phyloP scores from a whole-genome alignment of 2,329 filamentous ascomycete species.

The Aspergillus melleus region DNA sequence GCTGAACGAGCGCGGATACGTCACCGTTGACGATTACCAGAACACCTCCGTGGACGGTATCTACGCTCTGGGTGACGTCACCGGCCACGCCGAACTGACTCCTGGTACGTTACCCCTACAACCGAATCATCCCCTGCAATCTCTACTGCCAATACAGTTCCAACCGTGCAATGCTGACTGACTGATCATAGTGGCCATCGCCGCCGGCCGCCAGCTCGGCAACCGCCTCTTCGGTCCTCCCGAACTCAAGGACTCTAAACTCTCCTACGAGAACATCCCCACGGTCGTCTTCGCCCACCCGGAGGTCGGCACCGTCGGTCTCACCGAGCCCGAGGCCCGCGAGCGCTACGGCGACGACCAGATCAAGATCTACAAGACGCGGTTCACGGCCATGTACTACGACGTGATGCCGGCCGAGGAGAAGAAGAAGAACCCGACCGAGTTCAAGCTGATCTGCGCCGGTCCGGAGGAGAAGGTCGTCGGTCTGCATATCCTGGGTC shows the following conservation, averaged over 20 bases:
- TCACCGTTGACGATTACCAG: conserved; percentile 52
- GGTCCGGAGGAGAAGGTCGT: conserved; percentile 53
- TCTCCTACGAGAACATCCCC: conserved; percentile 53
- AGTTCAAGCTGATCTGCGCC: conserved; percentile 53
- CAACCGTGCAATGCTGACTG: not conserved
- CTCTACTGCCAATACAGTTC: not conserved
- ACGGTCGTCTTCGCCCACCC: conserved; percentile 56
- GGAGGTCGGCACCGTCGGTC: conserved; percentile 50
- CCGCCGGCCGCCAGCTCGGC: conserved; percentile 51
- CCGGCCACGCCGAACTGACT: conserved; percentile 52
- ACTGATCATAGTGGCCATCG: conserved; percentile 47
- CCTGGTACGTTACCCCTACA: conserved; percentile 38
- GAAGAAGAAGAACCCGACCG: conserved; percentile 50
- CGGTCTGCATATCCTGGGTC: conserved; percentile 51
- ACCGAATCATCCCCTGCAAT: too few species aligned
- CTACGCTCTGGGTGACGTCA: conserved; percentile 54
- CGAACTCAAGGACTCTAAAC: conserved; percentile 44
- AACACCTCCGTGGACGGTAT: conserved; percentile 50
- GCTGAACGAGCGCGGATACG: conserved; percentile 39
- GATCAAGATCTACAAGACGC: conserved; percentile 52
- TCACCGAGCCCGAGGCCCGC: conserved; percentile 52
- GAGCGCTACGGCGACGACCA: conserved; percentile 50
- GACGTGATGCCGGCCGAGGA: conserved; percentile 48
- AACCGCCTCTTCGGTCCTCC: conserved; percentile 52
- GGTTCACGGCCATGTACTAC: conserved; percentile 53